Base-by-base conservation (phyloP, 2,329 filamentous ascomycete species). In the Aspergillus terreus region DNA sequence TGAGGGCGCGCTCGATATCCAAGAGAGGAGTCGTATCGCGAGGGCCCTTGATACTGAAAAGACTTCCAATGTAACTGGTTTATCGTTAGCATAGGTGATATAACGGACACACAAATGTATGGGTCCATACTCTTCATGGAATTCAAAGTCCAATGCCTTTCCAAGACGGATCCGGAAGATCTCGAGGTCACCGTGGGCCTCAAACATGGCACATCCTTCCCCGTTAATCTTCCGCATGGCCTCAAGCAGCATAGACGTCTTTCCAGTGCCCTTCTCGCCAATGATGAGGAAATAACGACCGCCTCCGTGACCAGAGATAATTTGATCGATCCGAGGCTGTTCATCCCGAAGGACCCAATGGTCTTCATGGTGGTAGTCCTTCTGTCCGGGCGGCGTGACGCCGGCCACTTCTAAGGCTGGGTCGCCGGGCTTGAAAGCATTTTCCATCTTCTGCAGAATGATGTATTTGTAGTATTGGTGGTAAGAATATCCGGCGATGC, bases 201-300 rank as follows among this genome's bases (percentile, higher is more conserved):
- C 94, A 64, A 97, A 89, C 90, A 99, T 96, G 59, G 92, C 87
- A 42, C 92, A 86, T 19, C 90, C 90, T 54, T 94, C 87, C 4
- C 91, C 94, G 56, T 96, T 83, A 50, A 92, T 86, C 70, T 95
- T 95, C 49, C 86, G 85, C 92, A 99, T 99, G 7, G 90, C 90
- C 67, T 97, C 90, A 17, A 99, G 79, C 63, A 99, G 76, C 94
- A 99, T 97, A 59, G 89, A 95, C 54, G 89, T 95, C 76, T 99
- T 99, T 6, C 94, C 94, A 0, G 90, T 95, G 4, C 94, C 94
- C 73, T 99, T 97, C 66, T 97, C 94, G 42, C 94, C 94, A 44
- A 97, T 84, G 2, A 99, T 77, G 2, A 99, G 80, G 70, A 94
- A 89, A 66, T 99, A 99, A 66, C 95, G 91, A 10, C 94, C 94